Evolutionary conservation across 495 filamentous ascomycete species (phyloP), one percentile per base, ranked within the genome.

Genomic region (Alectoria sarmentosa): DNA sequence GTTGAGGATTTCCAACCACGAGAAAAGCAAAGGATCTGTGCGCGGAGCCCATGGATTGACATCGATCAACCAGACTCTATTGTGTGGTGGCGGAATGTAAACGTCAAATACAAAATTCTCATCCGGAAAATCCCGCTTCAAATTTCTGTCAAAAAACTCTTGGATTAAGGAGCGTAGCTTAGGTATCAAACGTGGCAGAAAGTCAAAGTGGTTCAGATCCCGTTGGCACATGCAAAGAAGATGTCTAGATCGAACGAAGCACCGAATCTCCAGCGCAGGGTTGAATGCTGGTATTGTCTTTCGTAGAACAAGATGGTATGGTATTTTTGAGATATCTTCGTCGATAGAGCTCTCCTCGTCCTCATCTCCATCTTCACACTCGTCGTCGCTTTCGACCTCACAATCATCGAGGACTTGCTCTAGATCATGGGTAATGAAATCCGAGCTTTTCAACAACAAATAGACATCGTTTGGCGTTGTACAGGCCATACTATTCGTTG

Each of bases 21-120:
- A 87, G 72, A 97, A 99, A 21, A 98, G 76, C 54, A 97, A 72
- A 14, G 90, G 85, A 73, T 99, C 94, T 0, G 94, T 99, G 62
- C 91, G 75, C 60, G 83, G 86, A 15, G 94, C 95, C 90, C 94
- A 99, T 0, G 94, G 91, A 67, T 99, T 98, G 60, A 99, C 86
- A 73, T 99, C 94, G 41, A 98, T 86, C 34, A 99, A 77, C 79
- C 92, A 88, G 0, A 95, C 90, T 28, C 86, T 78, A 67, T 87
- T 81, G 63, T 88, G 83, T 7, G 89, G 88, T 56, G 88, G 85
- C 6, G 91, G 93, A 15, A 98, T 80, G 68, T 97, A 98, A 30
- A 84, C 88, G 74, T 99, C 94, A 67, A 99, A 96, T 0, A 86
- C 84, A 64, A 94, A 98, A 73, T 84, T 86, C 9, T 82, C 77